Conservation (phyloP, 306 rosid species). For the Corylus avellana region DNA sequence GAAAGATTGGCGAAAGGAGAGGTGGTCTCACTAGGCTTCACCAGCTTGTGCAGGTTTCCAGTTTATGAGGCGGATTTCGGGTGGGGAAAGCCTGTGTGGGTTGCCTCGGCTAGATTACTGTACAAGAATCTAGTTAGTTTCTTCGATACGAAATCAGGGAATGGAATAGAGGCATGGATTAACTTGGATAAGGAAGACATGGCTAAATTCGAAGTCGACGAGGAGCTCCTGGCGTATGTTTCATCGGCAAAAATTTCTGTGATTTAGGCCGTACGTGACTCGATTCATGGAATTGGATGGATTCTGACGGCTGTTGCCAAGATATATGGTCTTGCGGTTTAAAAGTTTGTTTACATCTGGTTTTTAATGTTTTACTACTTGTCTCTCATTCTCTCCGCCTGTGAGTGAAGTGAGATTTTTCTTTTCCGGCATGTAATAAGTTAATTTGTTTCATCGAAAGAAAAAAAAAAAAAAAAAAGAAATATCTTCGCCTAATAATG, state of each 20-base stretch:
- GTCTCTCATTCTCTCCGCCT: too few relatives aligned
- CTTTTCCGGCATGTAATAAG: too few relatives aligned
- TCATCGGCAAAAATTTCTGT: background rate
- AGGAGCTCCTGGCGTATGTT: slow-evolving; percentile 9
- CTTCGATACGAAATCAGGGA: slow-evolving; percentile 26
- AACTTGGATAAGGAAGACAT: slow-evolving; percentile 38
- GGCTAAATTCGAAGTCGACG: slow-evolving; percentile 21
- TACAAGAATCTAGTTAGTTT: slow-evolving; percentile 11
- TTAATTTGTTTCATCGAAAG: too few relatives aligned
- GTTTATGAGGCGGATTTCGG: slow-evolving; percentile 42
- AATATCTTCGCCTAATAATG: too few relatives aligned
- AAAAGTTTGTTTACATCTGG: background rate
- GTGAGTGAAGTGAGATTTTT: too few relatives aligned
- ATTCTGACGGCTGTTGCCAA: background rate
- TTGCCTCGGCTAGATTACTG: slow-evolving; percentile 22
- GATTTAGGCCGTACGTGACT: background rate
- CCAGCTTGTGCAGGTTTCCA: slow-evolving; percentile 16
- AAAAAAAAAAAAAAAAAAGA: too few relatives aligned
- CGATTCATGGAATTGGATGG: background rate
- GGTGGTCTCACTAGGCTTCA: background rate
- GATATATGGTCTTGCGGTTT: background rate
- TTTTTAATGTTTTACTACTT: too few relatives aligned
- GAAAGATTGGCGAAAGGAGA: background rate
- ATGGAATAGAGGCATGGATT: slow-evolving; percentile 42
- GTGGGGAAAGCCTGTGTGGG: slow-evolving; percentile 52